Conservation (phyloP, 148 eudicot species). For the Fagopyrum tataricum region DNA sequence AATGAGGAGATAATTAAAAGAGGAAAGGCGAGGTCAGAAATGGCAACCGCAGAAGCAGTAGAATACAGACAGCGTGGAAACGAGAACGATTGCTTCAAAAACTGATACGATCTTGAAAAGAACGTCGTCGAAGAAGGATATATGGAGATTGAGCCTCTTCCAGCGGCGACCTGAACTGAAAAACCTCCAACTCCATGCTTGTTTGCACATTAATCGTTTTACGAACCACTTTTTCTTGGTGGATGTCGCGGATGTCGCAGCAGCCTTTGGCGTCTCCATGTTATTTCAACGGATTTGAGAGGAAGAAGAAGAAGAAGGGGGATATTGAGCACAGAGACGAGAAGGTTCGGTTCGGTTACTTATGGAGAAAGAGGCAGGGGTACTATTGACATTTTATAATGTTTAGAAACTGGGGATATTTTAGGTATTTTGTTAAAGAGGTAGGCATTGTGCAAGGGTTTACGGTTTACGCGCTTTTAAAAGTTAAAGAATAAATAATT, state of each 20-base stretch:
- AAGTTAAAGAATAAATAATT: too few species aligned
- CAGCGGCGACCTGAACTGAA: conserved; percentile 29
- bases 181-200: conserved; percentile 29
- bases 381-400: too few species aligned
- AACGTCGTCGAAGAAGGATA: conserved; percentile 32
- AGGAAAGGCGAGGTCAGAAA: conserved; percentile 17
- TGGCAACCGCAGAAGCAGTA: conserved; percentile 56
- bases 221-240: conserved; percentile 20
- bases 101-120: conserved; percentile 41
- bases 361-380: neutral
- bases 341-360: conserved; percentile 11
- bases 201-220: conserved; percentile 28
- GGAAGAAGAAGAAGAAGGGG: neutral
- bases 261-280: neutral
- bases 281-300: neutral
- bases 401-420: neutral
- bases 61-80: conserved; percentile 50
- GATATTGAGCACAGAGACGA: neutral
- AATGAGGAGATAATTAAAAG: neutral
- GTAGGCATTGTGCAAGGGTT: neutral
- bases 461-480: neutral
- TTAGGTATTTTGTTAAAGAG: neutral
- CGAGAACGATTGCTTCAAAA: conserved; percentile 41
- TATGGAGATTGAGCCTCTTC: conserved; percentile 25
- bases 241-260: conserved; percentile 1